Conservation (phyloP, 108 stramenopile species). For the Skeletonema grethae region DNA sequence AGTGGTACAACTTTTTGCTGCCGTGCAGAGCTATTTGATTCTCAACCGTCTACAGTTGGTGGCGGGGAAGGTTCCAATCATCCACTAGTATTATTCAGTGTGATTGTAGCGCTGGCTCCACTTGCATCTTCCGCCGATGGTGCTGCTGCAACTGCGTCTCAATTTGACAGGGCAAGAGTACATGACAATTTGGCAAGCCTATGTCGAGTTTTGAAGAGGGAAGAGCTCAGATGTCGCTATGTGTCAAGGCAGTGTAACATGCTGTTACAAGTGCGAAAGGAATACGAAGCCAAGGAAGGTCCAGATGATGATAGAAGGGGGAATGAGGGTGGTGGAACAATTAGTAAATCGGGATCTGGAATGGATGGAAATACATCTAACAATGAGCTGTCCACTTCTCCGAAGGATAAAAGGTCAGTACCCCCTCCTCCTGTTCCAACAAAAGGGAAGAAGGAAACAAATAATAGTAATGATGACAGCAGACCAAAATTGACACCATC, state of each 20-base stretch:
- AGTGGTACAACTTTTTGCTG: conserved; percentile 87
- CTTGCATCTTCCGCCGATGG: conserved; percentile 8
- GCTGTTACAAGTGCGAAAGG: conserved; percentile 51
- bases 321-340: conserved; percentile 10
- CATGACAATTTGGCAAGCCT: conserved; percentile 74
- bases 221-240: conserved; percentile 78
- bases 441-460: conserved; percentile 22
- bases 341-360: not conserved
- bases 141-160: conserved; percentile 18
- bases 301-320: conserved; percentile 1
- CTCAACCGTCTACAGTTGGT: conserved; percentile 30
- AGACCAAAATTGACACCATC: conserved; percentile 16
- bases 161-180: conserved; percentile 28
- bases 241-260: conserved; percentile 64
- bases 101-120: conserved; percentile 74
- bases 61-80: conserved; percentile 22
- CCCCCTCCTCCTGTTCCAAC: not conserved
- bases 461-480: not conserved
- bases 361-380: not conserved
- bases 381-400: not conserved
- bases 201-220: conserved; percentile 75
- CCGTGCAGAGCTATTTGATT: conserved; percentile 68
- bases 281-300: conserved; percentile 25
- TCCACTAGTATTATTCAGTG: conserved; percentile 67
- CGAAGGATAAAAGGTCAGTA: conserved; percentile 18